Percentiles rank a stretch among this genome's conserved stretches.
Evolutionary conservation across 768 basidiomycete species (phyloP).

Genomic region (Tulasnella sp.): DNA sequence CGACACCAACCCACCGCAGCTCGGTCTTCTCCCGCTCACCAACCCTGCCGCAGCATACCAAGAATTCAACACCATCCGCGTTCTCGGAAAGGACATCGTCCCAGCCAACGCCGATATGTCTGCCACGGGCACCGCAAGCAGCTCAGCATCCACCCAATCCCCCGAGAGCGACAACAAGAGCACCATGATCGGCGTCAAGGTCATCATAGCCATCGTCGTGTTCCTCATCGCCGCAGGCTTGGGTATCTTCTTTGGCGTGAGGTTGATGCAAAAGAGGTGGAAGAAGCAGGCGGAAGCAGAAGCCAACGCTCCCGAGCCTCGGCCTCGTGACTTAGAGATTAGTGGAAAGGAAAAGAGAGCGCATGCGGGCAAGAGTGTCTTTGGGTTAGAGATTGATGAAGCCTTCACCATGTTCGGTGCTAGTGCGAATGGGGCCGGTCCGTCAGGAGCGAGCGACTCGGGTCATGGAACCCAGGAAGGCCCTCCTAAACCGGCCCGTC

Average conservation of each 20-base stretch:
- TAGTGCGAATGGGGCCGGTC: neutral
- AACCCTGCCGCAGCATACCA: slow-evolving; percentile 57
- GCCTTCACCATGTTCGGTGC: slow-evolving; percentile 22
- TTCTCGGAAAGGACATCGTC: slow-evolving; percentile 56
- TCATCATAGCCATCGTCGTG: slow-evolving; percentile 56
- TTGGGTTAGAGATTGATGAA: slow-evolving; percentile 11
- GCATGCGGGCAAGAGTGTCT: neutral
- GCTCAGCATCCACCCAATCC: slow-evolving; percentile 1
- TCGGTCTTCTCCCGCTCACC: slow-evolving; percentile 64
- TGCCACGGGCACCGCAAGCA: slow-evolving; percentile 16
- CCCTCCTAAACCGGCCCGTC: neutral
- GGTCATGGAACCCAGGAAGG: neutral
- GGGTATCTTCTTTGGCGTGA: slow-evolving; percentile 46
- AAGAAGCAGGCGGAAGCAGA: neutral
- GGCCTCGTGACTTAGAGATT: neutral
- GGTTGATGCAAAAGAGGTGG: neutral
- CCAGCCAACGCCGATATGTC: slow-evolving; percentile 5
- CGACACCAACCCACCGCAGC: slow-evolving; percentile 47
- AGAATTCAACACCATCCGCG: slow-evolving; percentile 67
- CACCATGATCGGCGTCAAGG: slow-evolving; percentile 57
- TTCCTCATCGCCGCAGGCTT: slow-evolving; percentile 56
- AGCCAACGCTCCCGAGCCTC: neutral
- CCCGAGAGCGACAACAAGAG: slow-evolving; percentile 39
- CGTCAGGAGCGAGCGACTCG: neutral
- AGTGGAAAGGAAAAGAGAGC: neutral